phyloP scores from a whole-genome alignment of 805 yeast genomes.

The Starmerella potacharoeniae region DNA sequence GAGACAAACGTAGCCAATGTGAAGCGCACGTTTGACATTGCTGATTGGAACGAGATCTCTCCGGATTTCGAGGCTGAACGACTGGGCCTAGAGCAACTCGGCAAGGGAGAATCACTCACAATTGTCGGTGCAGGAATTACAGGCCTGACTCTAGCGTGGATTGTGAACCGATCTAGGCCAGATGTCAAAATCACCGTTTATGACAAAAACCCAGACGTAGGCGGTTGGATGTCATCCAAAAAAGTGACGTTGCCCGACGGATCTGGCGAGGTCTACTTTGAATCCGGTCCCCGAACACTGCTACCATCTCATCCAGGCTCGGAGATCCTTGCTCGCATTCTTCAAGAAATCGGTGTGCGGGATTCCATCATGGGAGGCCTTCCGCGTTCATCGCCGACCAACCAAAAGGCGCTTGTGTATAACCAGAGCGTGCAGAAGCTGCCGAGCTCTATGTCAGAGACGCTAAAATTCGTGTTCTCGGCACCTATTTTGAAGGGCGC shows the following conservation, averaged over 20 bases:
- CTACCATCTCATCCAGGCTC: conserved; percentile 73
- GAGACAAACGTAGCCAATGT: background rate
- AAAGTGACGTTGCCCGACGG: conserved; percentile 13
- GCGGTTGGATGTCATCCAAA: conserved; percentile 58
- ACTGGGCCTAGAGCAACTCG: conserved; percentile 24
- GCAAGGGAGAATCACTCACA: conserved; percentile 39
- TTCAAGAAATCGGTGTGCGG: conserved; percentile 35
- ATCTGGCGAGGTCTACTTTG: conserved; percentile 37
- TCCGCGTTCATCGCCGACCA: conserved; percentile 47
- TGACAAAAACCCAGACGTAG: conserved; percentile 46
- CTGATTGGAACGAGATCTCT: conserved; percentile 24
- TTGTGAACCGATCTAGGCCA: conserved; percentile 57
- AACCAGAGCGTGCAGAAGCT: conserved; percentile 25
- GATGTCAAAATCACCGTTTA: conserved; percentile 54
- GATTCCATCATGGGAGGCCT: conserved; percentile 47
- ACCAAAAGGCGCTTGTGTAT: conserved; percentile 54
- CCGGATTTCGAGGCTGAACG: conserved; percentile 24
- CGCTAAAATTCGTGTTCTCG: conserved; percentile 18
- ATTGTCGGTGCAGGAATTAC: conserved; percentile 85
- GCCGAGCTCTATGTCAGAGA: conserved; percentile 22
- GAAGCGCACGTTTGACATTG: background rate
- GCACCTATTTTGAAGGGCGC: conserved; percentile 35
- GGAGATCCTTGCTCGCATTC: conserved; percentile 22
- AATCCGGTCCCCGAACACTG: conserved; percentile 85
- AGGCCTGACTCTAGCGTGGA: conserved; percentile 46